phyloP scores from a whole-genome alignment of 2,329 filamentous ascomycete species.

The Aspergillus phoenicis region DNA sequence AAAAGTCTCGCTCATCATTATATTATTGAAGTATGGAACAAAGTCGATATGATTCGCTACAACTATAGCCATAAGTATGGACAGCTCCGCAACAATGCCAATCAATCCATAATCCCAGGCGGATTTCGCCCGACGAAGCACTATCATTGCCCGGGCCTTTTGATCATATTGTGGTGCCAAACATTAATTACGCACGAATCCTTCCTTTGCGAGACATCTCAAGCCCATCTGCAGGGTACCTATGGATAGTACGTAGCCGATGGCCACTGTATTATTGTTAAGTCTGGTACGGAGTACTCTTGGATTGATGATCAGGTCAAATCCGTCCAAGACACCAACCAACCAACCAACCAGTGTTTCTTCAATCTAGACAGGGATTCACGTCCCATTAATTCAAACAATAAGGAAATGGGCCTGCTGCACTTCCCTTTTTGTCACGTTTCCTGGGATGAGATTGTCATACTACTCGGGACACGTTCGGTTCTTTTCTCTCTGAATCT shows the following conservation, averaged over 20 bases:
- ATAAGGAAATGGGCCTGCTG: too few species aligned
- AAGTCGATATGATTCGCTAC: constrained; percentile 10
- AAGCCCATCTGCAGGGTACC: background rate
- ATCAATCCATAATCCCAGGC: constrained; percentile 9
- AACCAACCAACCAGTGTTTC: background rate
- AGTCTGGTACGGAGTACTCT: background rate
- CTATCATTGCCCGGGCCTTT: background rate
- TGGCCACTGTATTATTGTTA: background rate
- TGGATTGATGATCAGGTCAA: background rate
- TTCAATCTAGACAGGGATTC: background rate
- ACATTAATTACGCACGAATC: constrained; percentile 2
- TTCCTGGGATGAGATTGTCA: background rate
- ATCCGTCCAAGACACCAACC: background rate
- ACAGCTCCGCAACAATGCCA: constrained; percentile 10
- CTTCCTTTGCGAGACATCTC: background rate
- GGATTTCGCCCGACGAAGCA: constrained; percentile 13
- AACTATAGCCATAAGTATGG: constrained; percentile 2
- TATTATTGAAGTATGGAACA: background rate
- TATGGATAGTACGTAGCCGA: background rate
- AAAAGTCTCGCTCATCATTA: background rate
- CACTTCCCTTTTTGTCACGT: background rate
- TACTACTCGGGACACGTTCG: background rate
- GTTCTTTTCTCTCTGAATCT: background rate
- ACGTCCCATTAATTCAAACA: too few species aligned
- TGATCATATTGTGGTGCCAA: background rate